Percentiles rank a stretch among this genome's conserved stretches.
Conservation (phyloP, 2,329 filamentous ascomycete genomes). For the Scedosporium minutisporum region DNA sequence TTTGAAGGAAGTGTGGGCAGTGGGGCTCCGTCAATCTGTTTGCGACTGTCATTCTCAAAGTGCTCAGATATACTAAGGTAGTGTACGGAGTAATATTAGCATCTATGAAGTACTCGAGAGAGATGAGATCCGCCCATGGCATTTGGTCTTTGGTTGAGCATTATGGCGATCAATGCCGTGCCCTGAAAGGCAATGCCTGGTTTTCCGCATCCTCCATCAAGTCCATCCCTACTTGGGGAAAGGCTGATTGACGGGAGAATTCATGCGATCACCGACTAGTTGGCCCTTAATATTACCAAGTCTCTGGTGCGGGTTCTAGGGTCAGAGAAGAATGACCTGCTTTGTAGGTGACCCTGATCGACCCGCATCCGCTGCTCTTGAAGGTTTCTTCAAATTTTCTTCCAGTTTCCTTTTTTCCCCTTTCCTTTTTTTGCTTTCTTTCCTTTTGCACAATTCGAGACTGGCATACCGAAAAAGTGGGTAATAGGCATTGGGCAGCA, state of each 20-base stretch:
- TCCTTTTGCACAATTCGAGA: not conserved
- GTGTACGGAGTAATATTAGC: not conserved
- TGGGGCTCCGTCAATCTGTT: not conserved
- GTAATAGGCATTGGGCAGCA: not conserved
- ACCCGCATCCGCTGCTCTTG: not conserved
- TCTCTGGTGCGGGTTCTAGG: not conserved
- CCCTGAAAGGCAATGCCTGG: not conserved
- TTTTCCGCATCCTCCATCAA: not conserved
- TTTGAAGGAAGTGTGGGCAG: not conserved
- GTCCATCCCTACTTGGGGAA: not conserved
- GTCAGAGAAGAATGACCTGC: not conserved
- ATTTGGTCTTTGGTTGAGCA: not conserved
- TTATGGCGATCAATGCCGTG: slow-evolving; percentile 4
- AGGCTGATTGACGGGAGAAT: not conserved
- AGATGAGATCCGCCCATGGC: not conserved
- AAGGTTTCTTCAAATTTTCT: not conserved
- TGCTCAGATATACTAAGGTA: not conserved
- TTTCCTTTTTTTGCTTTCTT: not conserved
- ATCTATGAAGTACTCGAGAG: not conserved
- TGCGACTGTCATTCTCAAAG: not conserved
- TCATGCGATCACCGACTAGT: not conserved
- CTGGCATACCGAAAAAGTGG: not conserved
- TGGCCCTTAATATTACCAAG: not conserved
- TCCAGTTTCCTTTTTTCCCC: not conserved
- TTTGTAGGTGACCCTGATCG: not conserved